Evolutionary conservation across 2,329 filamentous ascomycete genomes (phyloP), one percentile per base, ranked within the genome.

Genomic region (Metarhizium anisopliae): DNA sequence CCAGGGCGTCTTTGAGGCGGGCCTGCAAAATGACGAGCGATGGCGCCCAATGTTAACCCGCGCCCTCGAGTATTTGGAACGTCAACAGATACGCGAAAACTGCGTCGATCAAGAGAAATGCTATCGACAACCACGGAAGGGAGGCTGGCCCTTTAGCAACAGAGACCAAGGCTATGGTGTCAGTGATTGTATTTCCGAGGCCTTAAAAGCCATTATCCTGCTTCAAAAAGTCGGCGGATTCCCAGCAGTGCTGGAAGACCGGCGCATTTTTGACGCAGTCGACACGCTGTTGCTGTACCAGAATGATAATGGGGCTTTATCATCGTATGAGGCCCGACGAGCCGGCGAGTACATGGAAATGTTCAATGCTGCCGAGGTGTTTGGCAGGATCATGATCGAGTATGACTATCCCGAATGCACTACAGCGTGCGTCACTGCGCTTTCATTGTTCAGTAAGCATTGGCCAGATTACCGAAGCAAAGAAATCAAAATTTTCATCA

Each of bases 351-450:
- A 81, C 61, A 70, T 97, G 61, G 94, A 99, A 70, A 79, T 85
- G 68, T 81, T 99, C 47, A 99, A 99, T 66, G 93, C 93, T 0
- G 94, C 94, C 1, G 94, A 99, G 69, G 92, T 99, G 0, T 99
- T 99, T 70, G 92, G 90, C 14, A 82, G 86, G 20, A 99, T 99
- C 73, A 99, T 99, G 94, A 87, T 99, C 54, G 93, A 97, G 67
- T 99, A 99, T 69, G 90, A 96, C 69, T 97, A 99, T 66, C 91
- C 93, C 0, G 94, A 99, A 71, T 99, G 94, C 75, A 99, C 94
- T 0, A 97, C 94, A 2, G 92, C 94, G 1, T 90, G 91, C 35
- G 88, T 99, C 3, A 96, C 90, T 1, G 91, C 89, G 0, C 77
- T 99, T 20, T 87, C 86, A 4, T 77, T 93, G 2, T 97, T 97